phyloP scores from a whole-genome alignment of 768 basidiomycete species.

The Rickenella mellea region DNA sequence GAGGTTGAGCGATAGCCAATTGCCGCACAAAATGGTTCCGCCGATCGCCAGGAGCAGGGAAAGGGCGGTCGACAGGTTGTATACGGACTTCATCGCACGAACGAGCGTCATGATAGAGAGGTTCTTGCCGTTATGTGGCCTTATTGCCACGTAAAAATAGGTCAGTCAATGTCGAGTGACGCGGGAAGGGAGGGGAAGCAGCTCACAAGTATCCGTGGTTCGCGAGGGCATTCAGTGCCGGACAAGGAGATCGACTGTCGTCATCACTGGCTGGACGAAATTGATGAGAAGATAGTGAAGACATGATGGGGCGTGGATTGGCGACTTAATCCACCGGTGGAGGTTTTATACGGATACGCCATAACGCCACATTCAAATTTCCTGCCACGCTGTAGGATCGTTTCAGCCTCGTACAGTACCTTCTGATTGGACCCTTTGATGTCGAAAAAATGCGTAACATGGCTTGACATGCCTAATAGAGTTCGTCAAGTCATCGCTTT shows the following conservation, averaged over 20 bases:
- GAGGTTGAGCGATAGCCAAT: constrained; percentile 8
- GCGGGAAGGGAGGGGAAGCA: not conserved
- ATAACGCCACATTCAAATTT: no score
- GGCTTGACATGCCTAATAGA: no score
- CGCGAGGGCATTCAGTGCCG: constrained; percentile 45
- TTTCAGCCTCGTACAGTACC: no score
- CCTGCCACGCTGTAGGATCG: no score
- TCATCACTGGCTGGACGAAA: no score
- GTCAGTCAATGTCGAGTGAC: not conserved
- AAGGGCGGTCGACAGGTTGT: constrained; percentile 14
- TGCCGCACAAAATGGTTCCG: constrained; percentile 9
- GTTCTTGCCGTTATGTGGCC: constrained; percentile 13
- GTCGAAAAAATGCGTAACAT: no score
- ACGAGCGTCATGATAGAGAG: constrained; percentile 8
- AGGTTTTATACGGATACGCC: no score
- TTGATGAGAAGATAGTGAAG: no score
- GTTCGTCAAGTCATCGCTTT: no score
- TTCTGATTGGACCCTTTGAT: no score
- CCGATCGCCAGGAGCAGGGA: constrained; percentile 13
- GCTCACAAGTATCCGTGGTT: constrained; percentile 45
- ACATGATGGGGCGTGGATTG: no score
- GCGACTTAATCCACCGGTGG: no score
- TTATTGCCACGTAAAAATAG: not conserved
- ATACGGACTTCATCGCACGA: constrained; percentile 12
- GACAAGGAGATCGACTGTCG: constrained; percentile 32